Conservation (phyloP, 2,329 filamentous ascomycete species). For the Microcera coccophila region DNA sequence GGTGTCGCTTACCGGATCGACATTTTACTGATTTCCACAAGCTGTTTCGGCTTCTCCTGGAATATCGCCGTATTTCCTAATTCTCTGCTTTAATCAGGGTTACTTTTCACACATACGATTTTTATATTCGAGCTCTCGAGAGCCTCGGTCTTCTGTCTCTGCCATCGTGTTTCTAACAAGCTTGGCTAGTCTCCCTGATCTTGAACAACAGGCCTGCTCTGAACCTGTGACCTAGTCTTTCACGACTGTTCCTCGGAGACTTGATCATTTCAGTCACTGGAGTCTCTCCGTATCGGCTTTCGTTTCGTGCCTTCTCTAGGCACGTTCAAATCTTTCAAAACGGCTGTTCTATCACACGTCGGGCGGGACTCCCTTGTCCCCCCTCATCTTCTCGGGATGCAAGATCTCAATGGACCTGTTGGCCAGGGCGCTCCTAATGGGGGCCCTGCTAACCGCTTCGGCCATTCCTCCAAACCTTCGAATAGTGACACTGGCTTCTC, state of each 20-base stretch:
- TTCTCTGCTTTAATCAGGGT: conserved; percentile 18
- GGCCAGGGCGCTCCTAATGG: conserved; percentile 36
- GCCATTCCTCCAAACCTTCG: conserved; percentile 74
- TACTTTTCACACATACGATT: conserved; percentile 21
- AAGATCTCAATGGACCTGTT: conserved; percentile 69
- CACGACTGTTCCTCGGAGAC: conserved; percentile 11
- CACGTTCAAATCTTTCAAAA: conserved; percentile 65
- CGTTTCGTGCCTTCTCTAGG: conserved; percentile 30
- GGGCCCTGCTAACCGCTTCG: conserved; percentile 61
- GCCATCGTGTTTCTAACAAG: conserved; percentile 8
- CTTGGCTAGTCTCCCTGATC: conserved; percentile 5
- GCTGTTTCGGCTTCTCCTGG: conserved; percentile 14
- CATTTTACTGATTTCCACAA: conserved; percentile 14
- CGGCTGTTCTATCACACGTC: conserved; percentile 74
- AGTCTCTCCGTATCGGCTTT: conserved; percentile 11
- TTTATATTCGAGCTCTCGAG: conserved; percentile 17
- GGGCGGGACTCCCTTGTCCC: conserved; percentile 82
- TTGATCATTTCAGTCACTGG: conserved; percentile 11
- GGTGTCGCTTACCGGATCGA: conserved; percentile 25
- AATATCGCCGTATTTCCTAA: conserved; percentile 22
- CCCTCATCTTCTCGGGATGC: conserved; percentile 86
- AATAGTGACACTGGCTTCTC: conserved; percentile 87
- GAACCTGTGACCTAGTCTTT: conserved; percentile 1
- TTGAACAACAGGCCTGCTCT: conserved; percentile 1
- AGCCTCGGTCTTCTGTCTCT: conserved; percentile 9